These are phyloP conservation scores for Termitomyces heimii DNA, from an alignment of 768 basidiomycete genomes.

Conservation along the genomic window DNA sequence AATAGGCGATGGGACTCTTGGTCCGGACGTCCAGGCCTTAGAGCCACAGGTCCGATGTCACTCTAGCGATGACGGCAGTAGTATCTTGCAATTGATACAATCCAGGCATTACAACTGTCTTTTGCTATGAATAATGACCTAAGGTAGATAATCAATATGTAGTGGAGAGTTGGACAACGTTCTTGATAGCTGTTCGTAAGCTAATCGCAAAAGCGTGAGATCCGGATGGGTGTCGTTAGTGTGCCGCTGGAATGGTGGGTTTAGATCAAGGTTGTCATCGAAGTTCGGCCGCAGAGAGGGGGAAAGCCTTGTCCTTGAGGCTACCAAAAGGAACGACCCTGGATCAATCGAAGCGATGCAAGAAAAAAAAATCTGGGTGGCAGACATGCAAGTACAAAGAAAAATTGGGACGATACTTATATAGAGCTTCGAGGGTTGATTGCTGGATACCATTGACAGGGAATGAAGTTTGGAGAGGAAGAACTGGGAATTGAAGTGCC, in stretches of 20 bases:
- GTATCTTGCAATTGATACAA: neutral
- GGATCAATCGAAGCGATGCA: slow-evolving; percentile 4
- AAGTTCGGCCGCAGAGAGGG: slow-evolving; percentile 13
- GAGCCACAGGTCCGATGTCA: neutral
- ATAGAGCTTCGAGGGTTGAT: slow-evolving; percentile 15
- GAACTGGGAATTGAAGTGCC: slow-evolving; percentile 7
- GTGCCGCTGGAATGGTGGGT: slow-evolving; percentile 14
- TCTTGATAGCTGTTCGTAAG: neutral
- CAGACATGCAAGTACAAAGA: slow-evolving; percentile 3
- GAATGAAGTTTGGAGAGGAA: slow-evolving; percentile 15
- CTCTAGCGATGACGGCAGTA: neutral
- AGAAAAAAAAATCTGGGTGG: slow-evolving; percentile 1
- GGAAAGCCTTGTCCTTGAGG: slow-evolving; percentile 12
- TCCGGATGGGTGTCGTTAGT: slow-evolving; percentile 8
- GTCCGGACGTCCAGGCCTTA: neutral
- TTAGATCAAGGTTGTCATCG: slow-evolving; percentile 26
- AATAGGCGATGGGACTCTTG: neutral
- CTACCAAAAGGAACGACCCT: slow-evolving; percentile 20
- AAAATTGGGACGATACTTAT: slow-evolving; percentile 1
- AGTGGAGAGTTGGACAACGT: neutral
- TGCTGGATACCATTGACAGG: slow-evolving; percentile 14
- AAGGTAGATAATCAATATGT: neutral
- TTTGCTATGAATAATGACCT: neutral
- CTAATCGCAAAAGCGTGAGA: slow-evolving; percentile 12
- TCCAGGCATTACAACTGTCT: neutral